Evolutionary conservation across 148 eudicot genomes (phyloP), one percentile per base, ranked within the genome.

Genomic region (Talinum fruticosum): DNA sequence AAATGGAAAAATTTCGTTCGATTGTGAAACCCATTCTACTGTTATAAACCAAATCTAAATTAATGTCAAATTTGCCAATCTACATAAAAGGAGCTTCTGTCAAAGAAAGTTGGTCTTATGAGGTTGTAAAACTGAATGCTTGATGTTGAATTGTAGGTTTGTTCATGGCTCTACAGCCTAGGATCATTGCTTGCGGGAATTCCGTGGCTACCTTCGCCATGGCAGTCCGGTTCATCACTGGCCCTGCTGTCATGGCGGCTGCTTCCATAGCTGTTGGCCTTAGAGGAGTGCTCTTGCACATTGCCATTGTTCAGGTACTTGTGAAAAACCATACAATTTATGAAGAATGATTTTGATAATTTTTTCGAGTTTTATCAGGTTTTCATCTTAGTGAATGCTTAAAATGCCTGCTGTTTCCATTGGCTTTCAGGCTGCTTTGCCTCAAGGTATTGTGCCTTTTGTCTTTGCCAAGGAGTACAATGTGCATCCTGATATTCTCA

Each of bases 241-340:
- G 97, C 0, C 97, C 97, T 0, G 94, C 93, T 33, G 91, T 92
- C 29, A 92, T 90, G 97, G 93, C 92, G 0, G 91, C 90, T n/a
- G 90, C 94, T n/a, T 92, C 97, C 0, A 73, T 87, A 47, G 94
- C 91, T 0, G 84, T 92, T 33, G 94, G 97, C 13, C 75, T 92
- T 24, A 81, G 86, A 16, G 94, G 97, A 0, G 83, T 77, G 8
- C 89, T 92, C 32, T 83, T 92, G 76, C 97, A 82, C 76, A 77
- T 92, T 34, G 97, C 94, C 38, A 92, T 92, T 66, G 97, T 92
- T 24, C 97, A 92, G 91, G 94, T 87, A 49, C 15, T 44, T 15
- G n/a, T 13, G 10, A 33, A 75, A 24, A 74, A 33, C 28, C 29
- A 10, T 24, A 24, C n/a, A 33, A 15, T 35, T 57, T 12, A 35